Evolutionary conservation across 345 rosid genomes (phyloP), one percentile per base, ranked within the genome.

Genomic region (Syzygium jambos): DNA sequence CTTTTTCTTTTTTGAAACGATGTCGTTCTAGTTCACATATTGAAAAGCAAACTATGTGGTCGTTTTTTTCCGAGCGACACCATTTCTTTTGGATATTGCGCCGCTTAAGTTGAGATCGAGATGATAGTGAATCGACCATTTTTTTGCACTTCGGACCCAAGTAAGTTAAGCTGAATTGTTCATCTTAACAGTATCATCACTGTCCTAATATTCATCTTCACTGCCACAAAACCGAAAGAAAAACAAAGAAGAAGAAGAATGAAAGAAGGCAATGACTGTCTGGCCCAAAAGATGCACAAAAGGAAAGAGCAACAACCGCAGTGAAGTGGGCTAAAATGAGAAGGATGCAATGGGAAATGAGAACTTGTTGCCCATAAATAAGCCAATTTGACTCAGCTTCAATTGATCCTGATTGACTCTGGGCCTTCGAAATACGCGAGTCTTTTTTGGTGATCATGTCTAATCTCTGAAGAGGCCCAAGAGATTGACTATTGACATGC

Each of bases 1-100:
- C 2, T 17, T 4, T 30, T 68, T 17, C 49, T 19, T 21, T 38
- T 10, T 34, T 1, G 11, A 65, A 34, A 38, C 14, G 4, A 73
- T 11, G 27, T 38, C 7, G 14, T 19, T 73, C 19, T 5, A 9
- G 49, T 21, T 73, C 14, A 5, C 43, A 8, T 8, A 19, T 38
- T 73, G 49, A 73, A 19, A 9, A 19, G 27, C 14, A 38, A 2
- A 34, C 11, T 34, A 61, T 8, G 7, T 0, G 9, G 19, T n/a
- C 4, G 0, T 57, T 27, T n/a, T 59, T 29, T 61, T 13, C 0
- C 11, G 6, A 27, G 17, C 2, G 4, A 6, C 0, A 7, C 30
- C 7, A 7, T 73, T 8, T 30, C 41, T 38, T 17, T 21, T 7
- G 22, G 22, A 5, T 0, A 68, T 30, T 0, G 46, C 2, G 0